phyloP scores from a whole-genome alignment of 1,139 yeast species.

The Saccharomyces hybrid region DNA sequence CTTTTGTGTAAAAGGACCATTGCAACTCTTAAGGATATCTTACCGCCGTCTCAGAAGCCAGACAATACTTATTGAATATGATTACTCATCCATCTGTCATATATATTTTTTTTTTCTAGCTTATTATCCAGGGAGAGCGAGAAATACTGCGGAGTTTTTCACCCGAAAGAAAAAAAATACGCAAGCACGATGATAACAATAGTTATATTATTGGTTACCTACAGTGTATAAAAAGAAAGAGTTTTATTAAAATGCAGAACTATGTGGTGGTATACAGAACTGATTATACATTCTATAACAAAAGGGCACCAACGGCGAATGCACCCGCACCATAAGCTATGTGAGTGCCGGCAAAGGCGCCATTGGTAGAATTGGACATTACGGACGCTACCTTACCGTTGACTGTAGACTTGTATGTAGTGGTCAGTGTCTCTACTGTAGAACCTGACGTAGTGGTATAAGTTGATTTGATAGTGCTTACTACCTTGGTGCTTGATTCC shows the following conservation, averaged over 20 bases:
- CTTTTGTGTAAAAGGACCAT: constrained; percentile 67
- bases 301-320: constrained; percentile 4
- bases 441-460: constrained; percentile 3
- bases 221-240: background rate
- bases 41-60: background rate
- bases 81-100: background rate
- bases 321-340: constrained; percentile 5
- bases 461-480: constrained; percentile 1
- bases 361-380: constrained; percentile 10
- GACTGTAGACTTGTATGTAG: constrained; percentile 7
- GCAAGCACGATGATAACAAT: background rate
- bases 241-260: background rate
- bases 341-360: constrained; percentile 5
- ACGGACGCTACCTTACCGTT: constrained; percentile 7
- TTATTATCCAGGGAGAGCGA: background rate
- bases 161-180: background rate
- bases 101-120: background rate
- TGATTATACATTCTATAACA: background rate
- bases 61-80: background rate
- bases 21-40: background rate
- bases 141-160: background rate
- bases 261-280: background rate
- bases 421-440: constrained; percentile 6
- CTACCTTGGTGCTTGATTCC: background rate
- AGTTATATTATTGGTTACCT: background rate